Evolutionary conservation across 2,329 filamentous ascomycete species (phyloP).

Genomic region (Fusarium sp.): DNA sequence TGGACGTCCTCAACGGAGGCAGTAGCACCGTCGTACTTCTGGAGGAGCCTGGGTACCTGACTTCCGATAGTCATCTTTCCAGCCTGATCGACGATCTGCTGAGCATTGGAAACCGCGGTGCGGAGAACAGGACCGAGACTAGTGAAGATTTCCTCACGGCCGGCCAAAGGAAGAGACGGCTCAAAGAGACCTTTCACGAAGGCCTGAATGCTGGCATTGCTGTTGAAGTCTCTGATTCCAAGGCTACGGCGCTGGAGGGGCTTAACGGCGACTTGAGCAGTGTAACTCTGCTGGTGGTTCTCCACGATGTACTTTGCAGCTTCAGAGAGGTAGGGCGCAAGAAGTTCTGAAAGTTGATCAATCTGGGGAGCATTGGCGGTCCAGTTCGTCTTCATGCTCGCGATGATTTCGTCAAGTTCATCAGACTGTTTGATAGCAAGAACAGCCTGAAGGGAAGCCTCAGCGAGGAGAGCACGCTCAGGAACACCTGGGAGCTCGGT

Average conservation of each 20-base stretch:
- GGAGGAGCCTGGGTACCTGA: slow-evolving; percentile 2
- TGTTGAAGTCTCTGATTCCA: neutral
- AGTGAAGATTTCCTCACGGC: slow-evolving; percentile 19
- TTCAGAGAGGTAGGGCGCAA: slow-evolving; percentile 22
- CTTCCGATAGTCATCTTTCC: neutral
- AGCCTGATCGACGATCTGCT: slow-evolving; percentile 10
- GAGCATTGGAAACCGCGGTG: neutral
- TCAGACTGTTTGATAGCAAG: slow-evolving; percentile 25
- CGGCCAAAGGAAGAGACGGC: slow-evolving; percentile 22
- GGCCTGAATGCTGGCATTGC: neutral
- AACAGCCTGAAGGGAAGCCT: slow-evolving; percentile 25
- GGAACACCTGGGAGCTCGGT: neutral
- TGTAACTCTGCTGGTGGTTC: neutral
- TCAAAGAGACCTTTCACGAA: slow-evolving; percentile 32
- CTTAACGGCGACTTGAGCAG: neutral
- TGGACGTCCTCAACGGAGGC: neutral
- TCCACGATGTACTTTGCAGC: slow-evolving; percentile 1
- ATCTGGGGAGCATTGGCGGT: slow-evolving; percentile 14
- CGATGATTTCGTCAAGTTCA: slow-evolving; percentile 31
- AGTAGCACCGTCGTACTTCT: neutral
- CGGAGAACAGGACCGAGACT: slow-evolving; percentile 25
- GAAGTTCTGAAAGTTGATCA: slow-evolving; percentile 5
- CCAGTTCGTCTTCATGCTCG: slow-evolving; percentile 29
- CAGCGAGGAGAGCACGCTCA: neutral
- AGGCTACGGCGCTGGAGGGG: slow-evolving; percentile 6